Evolutionary conservation across 2,329 filamentous ascomycete species (phyloP).

Genomic region (Fusarium poae): DNA sequence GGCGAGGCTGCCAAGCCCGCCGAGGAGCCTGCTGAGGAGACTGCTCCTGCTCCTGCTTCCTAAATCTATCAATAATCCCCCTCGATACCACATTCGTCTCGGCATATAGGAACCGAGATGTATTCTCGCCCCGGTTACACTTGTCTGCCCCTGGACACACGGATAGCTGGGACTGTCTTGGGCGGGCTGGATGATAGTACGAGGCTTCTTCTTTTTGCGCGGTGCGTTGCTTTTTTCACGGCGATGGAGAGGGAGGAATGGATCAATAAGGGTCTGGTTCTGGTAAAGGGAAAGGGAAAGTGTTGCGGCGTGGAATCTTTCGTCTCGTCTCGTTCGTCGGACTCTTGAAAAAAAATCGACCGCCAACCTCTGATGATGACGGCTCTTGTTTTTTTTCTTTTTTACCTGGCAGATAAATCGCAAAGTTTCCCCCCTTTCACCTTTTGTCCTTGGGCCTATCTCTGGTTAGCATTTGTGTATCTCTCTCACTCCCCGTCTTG

Average conservation of each 20-base stretch:
- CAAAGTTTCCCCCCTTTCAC: conserved; percentile 42
- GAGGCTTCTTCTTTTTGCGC: conserved; percentile 52
- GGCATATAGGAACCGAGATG: conserved; percentile 55
- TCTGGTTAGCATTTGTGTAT: conserved; percentile 42
- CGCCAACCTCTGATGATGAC: conserved; percentile 42
- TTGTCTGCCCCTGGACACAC: conserved; percentile 49
- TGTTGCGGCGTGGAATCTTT: conserved; percentile 55
- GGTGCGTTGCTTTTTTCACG: conserved; percentile 54
- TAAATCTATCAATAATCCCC: conserved; percentile 58
- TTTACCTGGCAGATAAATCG: conserved; percentile 51
- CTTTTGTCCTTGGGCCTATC: conserved; percentile 32
- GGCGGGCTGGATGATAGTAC: conserved; percentile 55
- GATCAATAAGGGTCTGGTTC: conserved; percentile 53
- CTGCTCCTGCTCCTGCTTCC: conserved; percentile 63
- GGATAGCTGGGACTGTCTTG: conserved; percentile 52
- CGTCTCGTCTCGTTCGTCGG: conserved; percentile 49
- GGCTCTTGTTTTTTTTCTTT: conserved; percentile 41
- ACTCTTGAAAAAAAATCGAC: conserved; percentile 41
- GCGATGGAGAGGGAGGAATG: conserved; percentile 54
- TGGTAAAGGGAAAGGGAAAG: conserved; percentile 54
- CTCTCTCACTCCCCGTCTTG: conserved; percentile 36
- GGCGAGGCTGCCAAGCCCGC: conserved; percentile 59
- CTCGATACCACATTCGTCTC: conserved; percentile 57
- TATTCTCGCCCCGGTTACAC: conserved; percentile 49
- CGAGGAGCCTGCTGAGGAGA: conserved; percentile 56